Percentiles rank a stretch among this genome's conserved stretches.
Conservation (phyloP, 441 rosid genomes). For the Caryocar brasiliense region DNA sequence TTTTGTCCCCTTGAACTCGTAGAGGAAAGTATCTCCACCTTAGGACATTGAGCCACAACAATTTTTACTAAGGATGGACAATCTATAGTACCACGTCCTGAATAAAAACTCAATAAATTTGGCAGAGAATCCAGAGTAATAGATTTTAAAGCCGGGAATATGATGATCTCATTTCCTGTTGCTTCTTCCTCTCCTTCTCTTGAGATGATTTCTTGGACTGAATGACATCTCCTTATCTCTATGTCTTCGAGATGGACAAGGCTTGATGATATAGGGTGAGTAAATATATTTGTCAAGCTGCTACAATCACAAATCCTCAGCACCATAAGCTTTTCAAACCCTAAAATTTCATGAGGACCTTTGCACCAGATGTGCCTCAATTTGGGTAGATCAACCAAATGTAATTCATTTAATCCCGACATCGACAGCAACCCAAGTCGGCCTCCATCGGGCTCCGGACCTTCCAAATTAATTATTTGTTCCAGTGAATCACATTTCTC, state of each 20-base stretch:
- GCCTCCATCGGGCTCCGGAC: neutral
- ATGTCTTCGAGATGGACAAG: conserved; percentile 2
- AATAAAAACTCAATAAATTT: neutral
- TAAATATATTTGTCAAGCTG: conserved; percentile 14
- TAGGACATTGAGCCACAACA: neutral
- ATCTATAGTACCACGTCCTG: neutral
- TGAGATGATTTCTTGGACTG: conserved; percentile 7
- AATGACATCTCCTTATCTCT: conserved; percentile 5
- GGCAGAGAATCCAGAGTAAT: conserved; percentile 3
- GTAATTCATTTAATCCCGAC: neutral
- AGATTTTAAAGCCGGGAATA: neutral
- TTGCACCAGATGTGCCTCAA: neutral
- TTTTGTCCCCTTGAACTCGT: neutral
- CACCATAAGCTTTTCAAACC: neutral
- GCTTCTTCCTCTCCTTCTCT: neutral
- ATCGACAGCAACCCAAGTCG: neutral
- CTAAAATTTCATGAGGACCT: neutral
- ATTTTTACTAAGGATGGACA: neutral
- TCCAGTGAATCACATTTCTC: neutral
- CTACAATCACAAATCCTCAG: conserved; percentile 9
- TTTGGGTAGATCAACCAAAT: conserved; percentile 1
- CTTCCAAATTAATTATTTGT: neutral
- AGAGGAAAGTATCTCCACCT: neutral
- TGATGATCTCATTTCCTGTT: neutral
- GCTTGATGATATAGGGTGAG: neutral